Conservation (phyloP, 2,329 filamentous ascomycete genomes). For the Penicillium sp. region DNA sequence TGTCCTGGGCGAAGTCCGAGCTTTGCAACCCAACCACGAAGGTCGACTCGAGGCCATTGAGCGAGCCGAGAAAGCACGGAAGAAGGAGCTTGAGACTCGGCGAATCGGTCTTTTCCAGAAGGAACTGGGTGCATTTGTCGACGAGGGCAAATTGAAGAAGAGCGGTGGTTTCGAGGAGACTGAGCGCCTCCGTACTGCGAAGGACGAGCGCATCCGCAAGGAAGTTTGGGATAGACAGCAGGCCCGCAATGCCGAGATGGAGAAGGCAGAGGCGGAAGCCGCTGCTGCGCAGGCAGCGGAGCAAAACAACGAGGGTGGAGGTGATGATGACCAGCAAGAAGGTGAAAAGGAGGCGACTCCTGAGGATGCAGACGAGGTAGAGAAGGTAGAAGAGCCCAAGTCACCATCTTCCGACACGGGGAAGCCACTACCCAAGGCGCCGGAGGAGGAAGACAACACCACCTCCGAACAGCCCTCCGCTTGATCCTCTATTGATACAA, state of each 20-base stretch:
- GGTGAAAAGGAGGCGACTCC: not conserved
- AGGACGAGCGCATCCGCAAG: slow-evolving; percentile 80
- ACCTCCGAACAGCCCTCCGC: not conserved
- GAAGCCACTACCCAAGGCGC: not conserved
- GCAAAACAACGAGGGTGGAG: slow-evolving; percentile 16
- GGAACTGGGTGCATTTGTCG: slow-evolving; percentile 81
- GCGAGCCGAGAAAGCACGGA: slow-evolving; percentile 86
- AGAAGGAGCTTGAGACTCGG: slow-evolving; percentile 81
- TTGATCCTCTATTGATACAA: not conserved
- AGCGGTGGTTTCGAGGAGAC: slow-evolving; percentile 92
- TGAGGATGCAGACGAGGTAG: not conserved
- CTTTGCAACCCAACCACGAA: slow-evolving; percentile 91
- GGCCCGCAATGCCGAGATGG: slow-evolving; percentile 52
- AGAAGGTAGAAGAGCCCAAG: slow-evolving; percentile 7
- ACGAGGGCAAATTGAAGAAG: slow-evolving; percentile 91
- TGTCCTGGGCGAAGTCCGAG: slow-evolving; percentile 87
- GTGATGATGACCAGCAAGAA: not conserved
- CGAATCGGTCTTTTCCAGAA: slow-evolving; percentile 75
- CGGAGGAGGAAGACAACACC: not conserved
- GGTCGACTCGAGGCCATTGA: slow-evolving; percentile 92
- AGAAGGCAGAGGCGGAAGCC: slow-evolving; percentile 34
- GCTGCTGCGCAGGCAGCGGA: slow-evolving; percentile 31
- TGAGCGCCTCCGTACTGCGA: slow-evolving; percentile 76
- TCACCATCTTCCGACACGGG: not conserved
- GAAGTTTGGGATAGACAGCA: slow-evolving; percentile 65